These are phyloP conservation scores for Sporothrix mexicana DNA, from an alignment of 2,329 filamentous ascomycete species.

Conservation along the genomic window DNA sequence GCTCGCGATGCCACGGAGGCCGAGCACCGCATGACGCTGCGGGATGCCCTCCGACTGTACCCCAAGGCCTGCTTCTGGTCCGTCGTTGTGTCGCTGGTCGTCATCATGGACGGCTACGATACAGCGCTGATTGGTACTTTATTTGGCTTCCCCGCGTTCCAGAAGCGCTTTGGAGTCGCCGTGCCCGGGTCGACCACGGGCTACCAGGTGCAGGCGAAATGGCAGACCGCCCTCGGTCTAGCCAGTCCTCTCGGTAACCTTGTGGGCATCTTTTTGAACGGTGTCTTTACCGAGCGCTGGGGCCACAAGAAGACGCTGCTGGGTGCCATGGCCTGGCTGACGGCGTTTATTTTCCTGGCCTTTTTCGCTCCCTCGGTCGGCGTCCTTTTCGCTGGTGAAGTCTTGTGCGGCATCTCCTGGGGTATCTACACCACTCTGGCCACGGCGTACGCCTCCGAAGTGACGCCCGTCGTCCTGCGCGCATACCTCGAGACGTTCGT, in stretches of 20 bases:
- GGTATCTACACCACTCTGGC: constrained; percentile 54
- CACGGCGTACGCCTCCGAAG: constrained; percentile 53
- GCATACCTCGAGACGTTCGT: constrained; percentile 52
- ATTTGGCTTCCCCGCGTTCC: constrained; percentile 45
- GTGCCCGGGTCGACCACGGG: constrained; percentile 15
- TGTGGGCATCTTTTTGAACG: constrained; percentile 59
- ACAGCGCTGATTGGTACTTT: constrained; percentile 39
- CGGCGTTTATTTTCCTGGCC: constrained; percentile 58
- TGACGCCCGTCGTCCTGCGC: constrained; percentile 51
- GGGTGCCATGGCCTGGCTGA: constrained; percentile 53
- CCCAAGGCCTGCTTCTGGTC: constrained; percentile 45
- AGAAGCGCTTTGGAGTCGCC: constrained; percentile 38
- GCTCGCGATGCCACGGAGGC: constrained; percentile 21
- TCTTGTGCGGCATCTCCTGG: constrained; percentile 51
- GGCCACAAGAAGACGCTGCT: constrained; percentile 60
- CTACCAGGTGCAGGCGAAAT: constrained; percentile 49
- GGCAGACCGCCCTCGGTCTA: constrained; percentile 63
- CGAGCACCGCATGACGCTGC: constrained; percentile 32
- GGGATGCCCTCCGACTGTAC: constrained; percentile 36
- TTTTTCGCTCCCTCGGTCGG: constrained; percentile 58
- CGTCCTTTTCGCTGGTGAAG: constrained; percentile 55
- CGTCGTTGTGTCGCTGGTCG: constrained; percentile 43
- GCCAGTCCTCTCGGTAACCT: constrained; percentile 61
- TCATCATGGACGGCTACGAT: constrained; percentile 52
- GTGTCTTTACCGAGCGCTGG: constrained; percentile 56